phyloP scores from a whole-genome alignment of 2,329 filamentous ascomycete genomes.

The Paramyrothecium roridum region DNA sequence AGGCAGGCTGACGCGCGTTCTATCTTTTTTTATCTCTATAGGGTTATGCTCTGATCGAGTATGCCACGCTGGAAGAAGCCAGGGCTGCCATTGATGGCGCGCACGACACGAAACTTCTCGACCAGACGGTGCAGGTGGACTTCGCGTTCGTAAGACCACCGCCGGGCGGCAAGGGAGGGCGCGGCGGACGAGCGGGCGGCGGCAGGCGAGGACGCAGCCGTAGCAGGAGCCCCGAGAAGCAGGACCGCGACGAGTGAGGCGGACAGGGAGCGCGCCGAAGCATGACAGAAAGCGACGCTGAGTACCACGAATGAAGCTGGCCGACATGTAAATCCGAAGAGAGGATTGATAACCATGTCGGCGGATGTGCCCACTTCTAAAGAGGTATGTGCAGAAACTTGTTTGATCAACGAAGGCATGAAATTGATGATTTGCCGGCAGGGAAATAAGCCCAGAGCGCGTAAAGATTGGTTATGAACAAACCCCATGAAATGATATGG shows the following conservation, averaged over 20 bases:
- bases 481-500: not conserved
- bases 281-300: not conserved
- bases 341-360: not conserved
- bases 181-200: conserved; percentile 32
- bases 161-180: conserved; percentile 43
- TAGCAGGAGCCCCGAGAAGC: conserved; percentile 44
- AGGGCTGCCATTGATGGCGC: conserved; percentile 78
- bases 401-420: not conserved
- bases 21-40: conserved; percentile 50
- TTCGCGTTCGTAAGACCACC: conserved; percentile 84
- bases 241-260: conserved; percentile 26
- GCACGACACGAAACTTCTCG: conserved; percentile 73
- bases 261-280: not conserved
- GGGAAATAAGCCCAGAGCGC: not conserved
- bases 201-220: conserved; percentile 44
- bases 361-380: not conserved
- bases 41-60: conserved; percentile 86
- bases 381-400: not conserved
- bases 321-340: not conserved
- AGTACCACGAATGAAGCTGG: not conserved
- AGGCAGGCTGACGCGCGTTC: not conserved
- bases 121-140: conserved; percentile 78
- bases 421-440: not conserved
- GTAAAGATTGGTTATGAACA: not conserved
- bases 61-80: conserved; percentile 74